Percentiles rank a stretch among this genome's conserved stretches.
Conservation (phyloP, 2,329 filamentous ascomycete species). For the Penicillium sp. region DNA sequence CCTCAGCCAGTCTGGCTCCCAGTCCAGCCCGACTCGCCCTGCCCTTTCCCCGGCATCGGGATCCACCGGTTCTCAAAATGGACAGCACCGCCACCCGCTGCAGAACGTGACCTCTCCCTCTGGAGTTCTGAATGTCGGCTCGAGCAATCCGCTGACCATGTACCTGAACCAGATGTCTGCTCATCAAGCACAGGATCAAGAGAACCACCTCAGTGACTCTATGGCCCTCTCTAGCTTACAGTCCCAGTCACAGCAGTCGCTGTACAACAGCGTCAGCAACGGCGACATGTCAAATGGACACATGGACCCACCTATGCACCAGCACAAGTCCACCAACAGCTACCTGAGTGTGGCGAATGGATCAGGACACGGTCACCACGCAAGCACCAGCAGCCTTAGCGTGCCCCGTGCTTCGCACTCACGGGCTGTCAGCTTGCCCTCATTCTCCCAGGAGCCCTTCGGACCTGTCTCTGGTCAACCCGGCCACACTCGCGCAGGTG, state of each 20-base stretch:
- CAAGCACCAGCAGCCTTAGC: conserved; percentile 57
- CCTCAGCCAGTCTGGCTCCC: conserved; percentile 54
- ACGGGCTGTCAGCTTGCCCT: conserved; percentile 84
- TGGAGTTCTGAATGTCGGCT: conserved; percentile 72
- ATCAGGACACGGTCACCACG: conserved; percentile 70
- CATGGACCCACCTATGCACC: conserved; percentile 44
- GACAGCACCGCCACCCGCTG: conserved; percentile 59
- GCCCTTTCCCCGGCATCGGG: conserved; percentile 54
- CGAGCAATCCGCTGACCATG: conserved; percentile 86
- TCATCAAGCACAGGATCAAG: conserved; percentile 65
- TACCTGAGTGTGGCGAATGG: conserved; percentile 53
- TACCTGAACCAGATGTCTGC: conserved; percentile 76
- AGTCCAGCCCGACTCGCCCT: conserved; percentile 60
- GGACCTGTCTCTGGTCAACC: conserved; percentile 41
- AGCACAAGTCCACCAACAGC: conserved; percentile 65
- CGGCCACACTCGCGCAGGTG: conserved; percentile 35
- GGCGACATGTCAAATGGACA: conserved; percentile 59
- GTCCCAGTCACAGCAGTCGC: conserved; percentile 70
- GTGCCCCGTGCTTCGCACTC: conserved; percentile 62
- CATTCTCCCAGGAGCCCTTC: conserved; percentile 61
- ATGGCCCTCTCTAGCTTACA: conserved; percentile 49
- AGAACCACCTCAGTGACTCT: conserved; percentile 44
- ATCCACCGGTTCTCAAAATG: conserved; percentile 54
- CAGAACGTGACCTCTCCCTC: conserved; percentile 58
- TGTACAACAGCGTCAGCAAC: conserved; percentile 73